Conservation (phyloP, 768 basidiomycete species). For the Xerocomus brunneocitrinus region DNA sequence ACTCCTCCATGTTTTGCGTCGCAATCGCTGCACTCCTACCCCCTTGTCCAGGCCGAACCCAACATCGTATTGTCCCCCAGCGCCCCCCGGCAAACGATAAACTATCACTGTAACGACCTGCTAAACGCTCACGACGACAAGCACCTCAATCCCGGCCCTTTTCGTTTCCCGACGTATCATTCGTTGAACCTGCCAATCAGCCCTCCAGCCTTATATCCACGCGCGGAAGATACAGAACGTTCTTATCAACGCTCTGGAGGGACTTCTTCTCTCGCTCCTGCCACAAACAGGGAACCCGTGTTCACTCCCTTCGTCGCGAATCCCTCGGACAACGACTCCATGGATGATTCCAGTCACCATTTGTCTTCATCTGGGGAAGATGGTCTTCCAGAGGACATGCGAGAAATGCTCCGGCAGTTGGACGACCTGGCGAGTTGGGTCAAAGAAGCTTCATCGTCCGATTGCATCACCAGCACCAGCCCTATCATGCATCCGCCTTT, state of each 20-base stretch:
- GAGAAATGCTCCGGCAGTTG: constrained; percentile 21
- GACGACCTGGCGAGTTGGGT: constrained; percentile 29
- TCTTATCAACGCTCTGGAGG: constrained; percentile 19
- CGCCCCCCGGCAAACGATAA: neutral
- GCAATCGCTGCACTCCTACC: neutral
- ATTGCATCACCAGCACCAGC: neutral
- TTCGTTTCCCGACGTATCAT: neutral
- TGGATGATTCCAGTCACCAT: neutral
- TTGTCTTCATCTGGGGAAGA: neutral
- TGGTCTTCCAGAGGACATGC: constrained; percentile 29
- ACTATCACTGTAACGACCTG: neutral
- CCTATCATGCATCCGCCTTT: neutral
- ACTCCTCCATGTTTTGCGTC: constrained; percentile 2
- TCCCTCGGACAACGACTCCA: neutral
- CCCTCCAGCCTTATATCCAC: constrained; percentile 9
- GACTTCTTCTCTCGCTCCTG: constrained; percentile 14
- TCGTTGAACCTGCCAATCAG: constrained; percentile 16
- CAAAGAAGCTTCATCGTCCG: constrained; percentile 17
- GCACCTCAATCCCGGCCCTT: neutral
- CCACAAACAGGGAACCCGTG: constrained; percentile 10
- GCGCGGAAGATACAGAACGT: neutral
- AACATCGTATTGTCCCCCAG: neutral
- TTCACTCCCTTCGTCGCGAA: constrained; percentile 15
- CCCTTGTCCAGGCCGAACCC: neutral
- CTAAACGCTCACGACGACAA: neutral